Percentiles rank a stretch among this genome's conserved stretches.
phyloP scores from a whole-genome alignment of 495 filamentous ascomycete genomes.

The Aspergillus leporis region DNA sequence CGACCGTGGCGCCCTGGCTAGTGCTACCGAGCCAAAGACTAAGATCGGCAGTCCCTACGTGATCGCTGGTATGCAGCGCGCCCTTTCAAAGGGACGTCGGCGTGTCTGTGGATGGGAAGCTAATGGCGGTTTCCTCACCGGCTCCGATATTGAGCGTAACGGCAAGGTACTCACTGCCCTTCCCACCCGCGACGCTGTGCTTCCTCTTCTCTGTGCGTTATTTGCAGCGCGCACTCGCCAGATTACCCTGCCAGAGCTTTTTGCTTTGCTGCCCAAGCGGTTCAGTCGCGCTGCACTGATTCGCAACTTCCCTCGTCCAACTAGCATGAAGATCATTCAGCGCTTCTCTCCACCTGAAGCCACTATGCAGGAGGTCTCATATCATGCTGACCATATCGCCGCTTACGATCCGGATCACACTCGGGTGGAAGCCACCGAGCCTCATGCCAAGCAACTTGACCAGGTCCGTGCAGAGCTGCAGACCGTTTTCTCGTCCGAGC shows the following conservation, averaged over 20 bases:
- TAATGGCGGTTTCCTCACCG: slow-evolving; percentile 32
- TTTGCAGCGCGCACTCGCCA: slow-evolving; percentile 18
- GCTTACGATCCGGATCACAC: not conserved
- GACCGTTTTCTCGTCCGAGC: slow-evolving; percentile 23
- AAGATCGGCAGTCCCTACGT: slow-evolving; percentile 33
- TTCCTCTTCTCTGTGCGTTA: slow-evolving; percentile 24
- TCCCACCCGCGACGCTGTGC: slow-evolving; percentile 28
- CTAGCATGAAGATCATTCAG: slow-evolving; percentile 26
- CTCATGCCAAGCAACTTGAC: slow-evolving; percentile 5
- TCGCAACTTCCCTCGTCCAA: slow-evolving; percentile 30
- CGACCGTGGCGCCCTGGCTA: slow-evolving; percentile 22
- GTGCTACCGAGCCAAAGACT: slow-evolving; percentile 23
- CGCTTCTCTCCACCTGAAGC: slow-evolving; percentile 21
- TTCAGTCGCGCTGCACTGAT: slow-evolving; percentile 26
- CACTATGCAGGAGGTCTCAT: slow-evolving; percentile 14
- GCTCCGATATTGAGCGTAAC: slow-evolving; percentile 25
- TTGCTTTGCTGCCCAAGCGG: slow-evolving; percentile 20
- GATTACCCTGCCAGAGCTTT: slow-evolving; percentile 19
- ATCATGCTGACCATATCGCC: not conserved
- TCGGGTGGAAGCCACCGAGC: not conserved
- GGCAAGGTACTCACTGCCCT: slow-evolving; percentile 24
- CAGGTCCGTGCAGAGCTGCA: slow-evolving; percentile 20
- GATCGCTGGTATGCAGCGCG: slow-evolving; percentile 29
- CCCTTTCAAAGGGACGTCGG: slow-evolving; percentile 18
- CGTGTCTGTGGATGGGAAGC: slow-evolving; percentile 31